Percentiles rank a stretch among this genome's conserved stretches.
Evolutionary conservation across 228 moss, liverwort and hornwort species (phyloP).

Genomic region (Sphagnum fallax): DNA sequence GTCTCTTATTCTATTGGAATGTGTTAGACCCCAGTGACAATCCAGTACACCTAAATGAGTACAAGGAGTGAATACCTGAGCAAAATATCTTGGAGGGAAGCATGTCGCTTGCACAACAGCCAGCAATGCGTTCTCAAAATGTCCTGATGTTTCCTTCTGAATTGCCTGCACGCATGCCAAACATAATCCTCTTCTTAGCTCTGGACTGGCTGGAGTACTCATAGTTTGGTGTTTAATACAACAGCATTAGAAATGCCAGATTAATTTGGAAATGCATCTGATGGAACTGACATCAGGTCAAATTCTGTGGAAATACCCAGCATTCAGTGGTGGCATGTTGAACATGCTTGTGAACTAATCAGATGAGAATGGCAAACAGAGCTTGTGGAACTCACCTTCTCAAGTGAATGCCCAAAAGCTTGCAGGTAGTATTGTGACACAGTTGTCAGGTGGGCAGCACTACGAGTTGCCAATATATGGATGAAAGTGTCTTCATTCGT

Average conservation of each 20-base stretch:
- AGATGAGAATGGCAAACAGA: too few species aligned
- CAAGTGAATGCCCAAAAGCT: constrained; percentile 44
- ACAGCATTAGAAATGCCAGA: too few species aligned
- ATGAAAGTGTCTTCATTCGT: constrained; percentile 54
- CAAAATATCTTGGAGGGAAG: constrained; percentile 45
- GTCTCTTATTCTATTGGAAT: background rate
- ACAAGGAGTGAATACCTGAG: constrained; percentile 5
- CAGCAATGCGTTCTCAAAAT: constrained; percentile 44
- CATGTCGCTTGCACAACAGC: constrained; percentile 37
- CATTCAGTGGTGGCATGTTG: too few species aligned
- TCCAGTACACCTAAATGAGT: background rate
- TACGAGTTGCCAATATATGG: constrained; percentile 45
- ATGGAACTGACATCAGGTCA: background rate
- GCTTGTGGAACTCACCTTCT: constrained; percentile 18
- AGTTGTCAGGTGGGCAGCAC: constrained; percentile 43
- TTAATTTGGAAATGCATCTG: background rate
- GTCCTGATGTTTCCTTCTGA: constrained; percentile 43
- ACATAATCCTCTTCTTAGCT: too few species aligned
- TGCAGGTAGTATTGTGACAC: constrained; percentile 41
- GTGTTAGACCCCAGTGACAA: too few species aligned
- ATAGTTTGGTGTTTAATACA: too few species aligned
- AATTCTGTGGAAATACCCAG: background rate
- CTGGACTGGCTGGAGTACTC: too few species aligned
- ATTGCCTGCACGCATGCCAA: constrained; percentile 30
- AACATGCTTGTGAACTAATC: too few species aligned